Evolutionary conservation across 2,329 filamentous ascomycete species (phyloP).

Genomic region (Magnaporthales sp.): DNA sequence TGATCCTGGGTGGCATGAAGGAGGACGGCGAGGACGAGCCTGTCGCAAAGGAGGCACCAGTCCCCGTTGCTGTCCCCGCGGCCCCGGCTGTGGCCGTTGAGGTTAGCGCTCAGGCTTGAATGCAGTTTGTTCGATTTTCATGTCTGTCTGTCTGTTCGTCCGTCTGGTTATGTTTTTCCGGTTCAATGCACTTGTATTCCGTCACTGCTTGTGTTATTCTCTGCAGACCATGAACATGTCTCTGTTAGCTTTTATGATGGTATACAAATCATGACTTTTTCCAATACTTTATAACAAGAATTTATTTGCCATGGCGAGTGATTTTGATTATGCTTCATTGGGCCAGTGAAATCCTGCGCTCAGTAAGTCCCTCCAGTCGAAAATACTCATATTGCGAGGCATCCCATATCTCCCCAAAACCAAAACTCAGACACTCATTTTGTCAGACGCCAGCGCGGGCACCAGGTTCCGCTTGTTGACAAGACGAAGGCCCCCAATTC

Average conservation of each 20-base stretch:
- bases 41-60: not conserved
- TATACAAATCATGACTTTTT: not conserved
- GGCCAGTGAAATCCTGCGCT: not conserved
- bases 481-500: conserved; percentile 33
- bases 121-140: not conserved
- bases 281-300: not conserved
- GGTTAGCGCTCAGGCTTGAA: not conserved
- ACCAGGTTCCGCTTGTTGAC: conserved; percentile 29
- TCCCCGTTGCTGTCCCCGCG: not conserved
- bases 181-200: not conserved
- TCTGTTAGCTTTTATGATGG: not conserved
- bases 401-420: too few species aligned
- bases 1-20: conserved; percentile 42
- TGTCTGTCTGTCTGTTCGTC: not conserved
- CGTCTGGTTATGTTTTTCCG: not conserved
- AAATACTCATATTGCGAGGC: too few species aligned
- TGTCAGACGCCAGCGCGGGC: not conserved
- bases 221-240: not conserved
- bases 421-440: not conserved
- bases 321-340: not conserved
- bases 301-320: not conserved
- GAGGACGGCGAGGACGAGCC: conserved; percentile 25
- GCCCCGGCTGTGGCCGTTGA: not conserved
- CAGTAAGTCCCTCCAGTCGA: not conserved
- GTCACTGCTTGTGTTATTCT: not conserved